A percentile compares a stretch with the other conserved stretches of the same genome.
These are phyloP conservation scores for Hypholoma fasciculare DNA, from an alignment of 768 basidiomycete genomes.

Conservation along the genomic window DNA sequence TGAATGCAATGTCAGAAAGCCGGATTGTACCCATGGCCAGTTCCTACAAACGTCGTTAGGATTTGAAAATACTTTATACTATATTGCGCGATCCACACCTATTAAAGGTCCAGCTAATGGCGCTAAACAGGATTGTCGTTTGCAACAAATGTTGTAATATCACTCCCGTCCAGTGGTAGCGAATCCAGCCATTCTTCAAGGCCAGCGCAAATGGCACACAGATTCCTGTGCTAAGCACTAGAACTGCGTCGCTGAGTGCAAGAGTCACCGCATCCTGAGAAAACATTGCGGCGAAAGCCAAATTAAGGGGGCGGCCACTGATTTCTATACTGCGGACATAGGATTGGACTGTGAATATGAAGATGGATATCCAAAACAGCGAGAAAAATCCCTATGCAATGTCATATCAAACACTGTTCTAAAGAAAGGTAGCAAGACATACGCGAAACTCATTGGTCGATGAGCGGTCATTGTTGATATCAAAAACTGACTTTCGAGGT, in stretches of 20 bases:
- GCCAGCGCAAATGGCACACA: conserved; percentile 86
- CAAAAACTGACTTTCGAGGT: conserved; percentile 80
- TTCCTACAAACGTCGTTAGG: conserved; percentile 44
- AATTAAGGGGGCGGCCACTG: conserved; percentile 75
- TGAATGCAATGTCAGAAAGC: conserved; percentile 84
- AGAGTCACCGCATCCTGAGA: conserved; percentile 83
- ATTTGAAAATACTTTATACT: background rate
- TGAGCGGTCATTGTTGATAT: conserved; percentile 73
- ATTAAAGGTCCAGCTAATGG: conserved; percentile 90
- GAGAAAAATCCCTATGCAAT: conserved; percentile 82
- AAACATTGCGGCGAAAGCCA: conserved; percentile 84
- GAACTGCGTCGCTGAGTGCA: conserved; percentile 79
- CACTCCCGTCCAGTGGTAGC: conserved; percentile 75
- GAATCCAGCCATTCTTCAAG: conserved; percentile 76
- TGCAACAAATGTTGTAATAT: conserved; percentile 83
- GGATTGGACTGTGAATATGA: conserved; percentile 76
- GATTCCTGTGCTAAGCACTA: conserved; percentile 72
- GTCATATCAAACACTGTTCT: background rate
- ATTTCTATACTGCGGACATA: conserved; percentile 76
- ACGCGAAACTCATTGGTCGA: conserved; percentile 86
- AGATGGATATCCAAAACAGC: conserved; percentile 91
- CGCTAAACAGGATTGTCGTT: conserved; percentile 64
- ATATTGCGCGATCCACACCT: conserved; percentile 39
- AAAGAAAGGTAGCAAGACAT: conserved; percentile 17
- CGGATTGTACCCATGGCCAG: conserved; percentile 98